Conservation (phyloP, 345 rosid species). For the Draba incana region DNA sequence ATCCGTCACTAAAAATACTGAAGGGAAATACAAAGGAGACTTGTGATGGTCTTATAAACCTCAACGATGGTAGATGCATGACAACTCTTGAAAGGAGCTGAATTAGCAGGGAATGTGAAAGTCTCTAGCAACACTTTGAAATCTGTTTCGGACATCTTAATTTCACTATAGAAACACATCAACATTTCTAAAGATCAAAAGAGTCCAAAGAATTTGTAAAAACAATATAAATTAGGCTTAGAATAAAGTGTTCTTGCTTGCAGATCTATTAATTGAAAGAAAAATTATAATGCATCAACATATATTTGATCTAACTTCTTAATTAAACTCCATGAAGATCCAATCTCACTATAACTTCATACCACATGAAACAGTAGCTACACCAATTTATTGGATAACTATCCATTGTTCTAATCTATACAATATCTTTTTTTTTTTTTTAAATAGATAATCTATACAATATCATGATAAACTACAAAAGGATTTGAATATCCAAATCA, state of each 20-base stretch:
- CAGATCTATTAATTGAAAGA: neutral
- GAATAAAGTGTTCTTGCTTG: constrained; percentile 6
- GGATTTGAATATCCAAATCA: neutral
- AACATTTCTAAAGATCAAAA: neutral
- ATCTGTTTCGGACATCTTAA: constrained; percentile 44
- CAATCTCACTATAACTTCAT: constrained; percentile 4
- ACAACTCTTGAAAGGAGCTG: constrained; percentile 83
- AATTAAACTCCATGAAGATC: neutral
- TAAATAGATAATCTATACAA: neutral
- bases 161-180: neutral
- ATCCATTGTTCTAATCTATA: constrained; percentile 5
- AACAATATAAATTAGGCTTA: neutral
- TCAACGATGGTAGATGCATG: constrained; percentile 93
- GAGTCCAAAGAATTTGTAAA: neutral
- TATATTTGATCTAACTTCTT: neutral
- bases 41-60: constrained; percentile 43
- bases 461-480: neutral
- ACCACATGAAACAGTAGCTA: constrained; percentile 6
- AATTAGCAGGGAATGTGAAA: constrained; percentile 64
- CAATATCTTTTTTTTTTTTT: too few species aligned
- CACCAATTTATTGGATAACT: neutral
- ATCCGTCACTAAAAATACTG: neutral
- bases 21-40: constrained; percentile 2
- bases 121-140: constrained; percentile 51
- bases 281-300: neutral